Percentiles rank a stretch among this genome's conserved stretches.
These are phyloP conservation scores for Stemphylium vesicarium DNA, from an alignment of 2,329 filamentous ascomycete genomes.

Conservation along the genomic window DNA sequence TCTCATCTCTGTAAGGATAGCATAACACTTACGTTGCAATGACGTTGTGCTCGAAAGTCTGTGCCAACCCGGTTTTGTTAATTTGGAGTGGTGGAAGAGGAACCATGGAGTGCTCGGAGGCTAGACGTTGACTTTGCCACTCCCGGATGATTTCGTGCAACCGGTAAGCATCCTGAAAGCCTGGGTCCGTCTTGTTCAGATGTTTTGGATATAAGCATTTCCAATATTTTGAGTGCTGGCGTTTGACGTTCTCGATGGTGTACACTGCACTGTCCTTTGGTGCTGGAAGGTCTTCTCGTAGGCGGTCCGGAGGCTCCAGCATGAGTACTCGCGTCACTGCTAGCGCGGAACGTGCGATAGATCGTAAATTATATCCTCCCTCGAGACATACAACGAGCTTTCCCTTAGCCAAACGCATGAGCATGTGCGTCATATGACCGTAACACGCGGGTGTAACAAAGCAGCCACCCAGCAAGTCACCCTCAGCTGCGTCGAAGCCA, in stretches of 20 bases:
- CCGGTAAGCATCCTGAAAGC: conserved; percentile 54
- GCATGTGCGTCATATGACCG: conserved; percentile 98
- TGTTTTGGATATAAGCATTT: conserved; percentile 79
- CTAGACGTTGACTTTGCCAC: conserved; percentile 75
- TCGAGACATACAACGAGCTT: conserved; percentile 93
- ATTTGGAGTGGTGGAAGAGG: conserved; percentile 77
- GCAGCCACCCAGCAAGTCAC: conserved; percentile 90
- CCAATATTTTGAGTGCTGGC: conserved; percentile 75
- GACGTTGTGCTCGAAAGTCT: conserved; percentile 85
- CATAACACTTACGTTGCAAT: conserved; percentile 68
- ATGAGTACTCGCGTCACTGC: conserved; percentile 92
- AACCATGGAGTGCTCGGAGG: conserved; percentile 76
- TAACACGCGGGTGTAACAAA: conserved; percentile 92
- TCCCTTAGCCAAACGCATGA: conserved; percentile 90
- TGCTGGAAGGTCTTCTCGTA: conserved; percentile 54
- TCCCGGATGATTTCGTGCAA: conserved; percentile 81
- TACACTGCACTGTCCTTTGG: conserved; percentile 59
- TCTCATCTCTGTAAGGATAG: not conserved
- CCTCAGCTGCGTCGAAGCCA: conserved; percentile 93
- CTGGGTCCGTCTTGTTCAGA: conserved; percentile 38
- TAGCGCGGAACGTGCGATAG: conserved; percentile 90
- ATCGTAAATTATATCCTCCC: conserved; percentile 91
- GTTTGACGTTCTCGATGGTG: conserved; percentile 63
- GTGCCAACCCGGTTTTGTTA: conserved; percentile 73
- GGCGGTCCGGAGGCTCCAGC: conserved; percentile 82